Percentiles rank a stretch among this genome's conserved stretches.
These are phyloP conservation scores for Phytophthora megakarya DNA, from an alignment of 352 stramenopile genomes.

Conservation along the genomic window DNA sequence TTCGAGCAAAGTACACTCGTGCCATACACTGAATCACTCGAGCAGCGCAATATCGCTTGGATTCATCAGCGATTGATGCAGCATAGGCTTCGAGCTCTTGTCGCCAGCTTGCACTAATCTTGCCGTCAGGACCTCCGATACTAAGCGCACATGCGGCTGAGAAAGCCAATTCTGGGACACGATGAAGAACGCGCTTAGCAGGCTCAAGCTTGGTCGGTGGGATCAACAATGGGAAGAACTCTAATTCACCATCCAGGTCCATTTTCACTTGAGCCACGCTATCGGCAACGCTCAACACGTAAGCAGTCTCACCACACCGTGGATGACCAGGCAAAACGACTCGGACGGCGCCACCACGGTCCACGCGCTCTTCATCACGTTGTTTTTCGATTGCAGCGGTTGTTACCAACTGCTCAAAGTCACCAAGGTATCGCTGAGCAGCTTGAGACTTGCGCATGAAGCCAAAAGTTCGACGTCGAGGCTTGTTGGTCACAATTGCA, in stretches of 20 bases:
- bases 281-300: conserved; percentile 66
- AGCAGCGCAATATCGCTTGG: conserved; percentile 68
- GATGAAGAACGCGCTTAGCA: conserved; percentile 59
- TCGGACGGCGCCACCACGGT: conserved; percentile 61
- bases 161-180: conserved; percentile 68
- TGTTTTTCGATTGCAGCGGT: conserved; percentile 47
- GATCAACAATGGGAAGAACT: conserved; percentile 76
- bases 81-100: conserved; percentile 65
- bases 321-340: conserved; percentile 79
- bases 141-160: conserved; percentile 47
- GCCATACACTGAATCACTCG: conserved; percentile 76
- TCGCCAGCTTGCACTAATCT: conserved; percentile 59
- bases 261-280: conserved; percentile 80
- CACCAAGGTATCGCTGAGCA: conserved; percentile 58
- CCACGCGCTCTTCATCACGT: conserved; percentile 42
- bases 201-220: conserved; percentile 63
- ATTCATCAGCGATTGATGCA: conserved; percentile 62
- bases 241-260: conserved; percentile 75
- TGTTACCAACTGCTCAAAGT: conserved; percentile 65
- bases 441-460: conserved; percentile 45
- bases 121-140: conserved; percentile 30
- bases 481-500: conserved; percentile 2
- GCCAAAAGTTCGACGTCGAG: conserved; percentile 19
- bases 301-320: conserved; percentile 77
- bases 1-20: conserved; percentile 68